Base-by-base conservation (phyloP, 306 rosid genomes). In the Pterocarpus santalinus region DNA sequence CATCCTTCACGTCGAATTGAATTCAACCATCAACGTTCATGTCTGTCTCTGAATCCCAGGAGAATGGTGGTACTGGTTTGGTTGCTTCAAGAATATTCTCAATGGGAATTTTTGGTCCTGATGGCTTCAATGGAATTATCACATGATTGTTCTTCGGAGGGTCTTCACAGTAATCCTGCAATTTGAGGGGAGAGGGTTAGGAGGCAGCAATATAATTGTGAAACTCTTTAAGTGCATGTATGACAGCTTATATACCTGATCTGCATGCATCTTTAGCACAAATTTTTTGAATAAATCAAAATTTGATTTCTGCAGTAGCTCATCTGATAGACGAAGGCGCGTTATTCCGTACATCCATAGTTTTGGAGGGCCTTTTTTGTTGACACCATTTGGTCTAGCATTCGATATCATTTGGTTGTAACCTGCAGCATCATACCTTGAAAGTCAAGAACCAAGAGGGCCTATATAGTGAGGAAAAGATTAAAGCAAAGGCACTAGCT, bases 381-480 rank as follows among this genome's bases (percentile, higher is more conserved):
- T 90, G 85, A 91, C 84, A 60, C 92, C 97, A 62, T 90, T 91
- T 76, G 98, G 97, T 81, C 98, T 90, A 51, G 97, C 97, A 65
- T 94, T 94, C 75, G 92, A 56, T 84, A 92, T 87, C 85, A 94
- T 92, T 84, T 92, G 97, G 81, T 95, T 86, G 81, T 91, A 92
- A 72, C 83, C 97, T 73, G 84, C 79, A 49, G 87, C 81, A 74
- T 87, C 98, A 68, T 88, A 91, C 84, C 95, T 92, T 72, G 95
- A 12, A 72, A 92, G 97, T 76, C 97, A 95, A 82, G 92, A 92
- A 86, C 92, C 98, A 75, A 95, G 97, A 2, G 98, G 97, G 73
- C 90, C 97, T 84, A 83, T 90, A 49, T 97, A 90, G 85, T 57
- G 34, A 49, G 64, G 44, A 16, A 22, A 22, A 10, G 1, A 34